Evolutionary conservation across 768 basidiomycete genomes (phyloP), one percentile per base, ranked within the genome.

Genomic region (Rhodotorula kratochvilovae): DNA sequence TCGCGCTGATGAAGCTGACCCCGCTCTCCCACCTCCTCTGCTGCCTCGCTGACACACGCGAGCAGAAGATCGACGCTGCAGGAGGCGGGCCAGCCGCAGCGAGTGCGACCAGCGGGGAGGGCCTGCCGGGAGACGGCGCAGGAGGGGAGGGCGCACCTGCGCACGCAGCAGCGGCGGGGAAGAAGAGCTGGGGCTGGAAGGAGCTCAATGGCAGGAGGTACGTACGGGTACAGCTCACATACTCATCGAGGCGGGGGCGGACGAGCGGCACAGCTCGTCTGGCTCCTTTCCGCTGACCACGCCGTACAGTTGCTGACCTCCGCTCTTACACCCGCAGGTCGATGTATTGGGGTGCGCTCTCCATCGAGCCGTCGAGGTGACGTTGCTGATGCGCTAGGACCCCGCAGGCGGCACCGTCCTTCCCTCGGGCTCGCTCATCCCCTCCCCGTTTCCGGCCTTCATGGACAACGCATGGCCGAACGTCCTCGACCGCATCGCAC

Each of bases 381-480:
- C 3, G 12, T 10, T 4, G 17, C 33, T 21, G 33, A 29, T 2
- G 50, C 11, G 48, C 13, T 46, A 6, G 29, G 33, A 1, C 46
- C 33, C 31, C 54, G 15, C 75, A 89, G 88, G 89, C 53, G 93
- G 92, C 1, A 89, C 92, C 69, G 82, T 90, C 46, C 85, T 88
- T 48, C 81, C 85, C 73, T 78, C 76, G 16, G 88, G 88, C 55
- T 81, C 85, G 13, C 84, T 97, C 7, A 79, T 94, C 31, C 83
- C 86, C 27, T 87, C 88, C 77, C 80, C 85, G 0, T 82, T 96
- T 77, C 92, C 93, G 0, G 64, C 83, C 4, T 95, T 88, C 77
- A 80, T 94, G 59, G 83, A 81, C 31, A 78, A 82, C n/a, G 89
- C 86, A 89, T 94, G 75, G 78, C 92, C 93, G 25, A 84, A 91